Percentiles rank a stretch among this genome's conserved stretches.
Conservation (phyloP, 2,329 filamentous ascomycete genomes). For the Hirsutella thompsonii region DNA sequence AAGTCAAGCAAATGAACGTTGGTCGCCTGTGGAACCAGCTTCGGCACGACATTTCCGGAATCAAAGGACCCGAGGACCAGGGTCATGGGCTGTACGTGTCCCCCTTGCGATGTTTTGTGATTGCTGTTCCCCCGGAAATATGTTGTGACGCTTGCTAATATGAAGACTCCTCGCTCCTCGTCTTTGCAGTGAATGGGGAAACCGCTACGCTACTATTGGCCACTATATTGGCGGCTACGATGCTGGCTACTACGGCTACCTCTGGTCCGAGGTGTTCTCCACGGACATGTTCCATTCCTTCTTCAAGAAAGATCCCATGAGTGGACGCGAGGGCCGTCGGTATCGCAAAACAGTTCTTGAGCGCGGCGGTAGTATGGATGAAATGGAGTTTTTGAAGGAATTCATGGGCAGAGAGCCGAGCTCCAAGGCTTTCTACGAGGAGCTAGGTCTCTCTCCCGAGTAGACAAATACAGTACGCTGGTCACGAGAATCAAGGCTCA, state of each 20-base stretch:
- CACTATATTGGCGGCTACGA: conserved; percentile 78
- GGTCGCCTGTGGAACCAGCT: conserved; percentile 60
- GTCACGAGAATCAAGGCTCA: too few species aligned
- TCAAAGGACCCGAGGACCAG: conserved; percentile 60
- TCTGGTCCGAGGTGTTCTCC: conserved; percentile 67
- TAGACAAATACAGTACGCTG: not conserved
- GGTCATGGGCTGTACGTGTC: conserved; percentile 39
- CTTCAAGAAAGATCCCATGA: conserved; percentile 70
- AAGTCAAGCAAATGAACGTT: conserved; percentile 52
- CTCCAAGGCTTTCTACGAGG: conserved; percentile 68
- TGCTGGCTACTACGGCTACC: conserved; percentile 69
- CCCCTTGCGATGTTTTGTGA: not conserved
- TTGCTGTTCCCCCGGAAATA: not conserved
- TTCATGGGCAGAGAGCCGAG: conserved; percentile 68
- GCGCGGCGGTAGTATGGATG: conserved; percentile 64
- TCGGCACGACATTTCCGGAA: conserved; percentile 55
- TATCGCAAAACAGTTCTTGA: conserved; percentile 72
- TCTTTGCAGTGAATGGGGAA: conserved; percentile 48
- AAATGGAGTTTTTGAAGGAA: conserved; percentile 67
- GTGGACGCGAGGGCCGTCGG: conserved; percentile 56
- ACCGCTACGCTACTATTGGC: conserved; percentile 69
- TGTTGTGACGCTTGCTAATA: not conserved
- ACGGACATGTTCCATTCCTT: conserved; percentile 77
- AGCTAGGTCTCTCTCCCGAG: conserved; percentile 40
- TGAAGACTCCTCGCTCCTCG: not conserved